Conservation (phyloP, 2,329 filamentous ascomycete genomes). For the Exophiala sp. region DNA sequence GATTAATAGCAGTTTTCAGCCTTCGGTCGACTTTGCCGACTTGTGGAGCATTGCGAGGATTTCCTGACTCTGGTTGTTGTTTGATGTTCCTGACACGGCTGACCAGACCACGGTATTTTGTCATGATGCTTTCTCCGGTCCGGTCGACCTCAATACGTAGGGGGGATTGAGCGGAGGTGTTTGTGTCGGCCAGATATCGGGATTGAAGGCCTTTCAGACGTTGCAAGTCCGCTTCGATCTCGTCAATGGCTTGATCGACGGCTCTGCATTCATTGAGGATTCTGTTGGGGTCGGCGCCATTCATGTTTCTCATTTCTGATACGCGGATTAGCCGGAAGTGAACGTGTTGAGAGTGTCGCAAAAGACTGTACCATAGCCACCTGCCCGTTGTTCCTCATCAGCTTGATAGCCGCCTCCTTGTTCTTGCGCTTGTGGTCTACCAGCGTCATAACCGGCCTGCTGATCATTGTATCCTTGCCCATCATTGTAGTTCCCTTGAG, state of each 20-base stretch:
- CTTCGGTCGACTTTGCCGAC: conserved; percentile 73
- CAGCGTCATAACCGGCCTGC: background rate
- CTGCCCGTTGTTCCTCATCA: conserved; percentile 42
- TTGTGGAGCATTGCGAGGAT: conserved; percentile 68
- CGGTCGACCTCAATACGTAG: conserved; percentile 65
- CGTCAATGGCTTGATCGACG: conserved; percentile 69
- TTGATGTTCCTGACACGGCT: conserved; percentile 77
- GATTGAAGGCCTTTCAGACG: conserved; percentile 66
- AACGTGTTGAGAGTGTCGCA: background rate
- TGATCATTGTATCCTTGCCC: conserved; percentile 30
- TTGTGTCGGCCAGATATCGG: conserved; percentile 68
- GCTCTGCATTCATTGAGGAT: conserved; percentile 80
- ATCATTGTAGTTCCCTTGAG: conserved; percentile 18
- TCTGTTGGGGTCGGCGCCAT: conserved; percentile 57
- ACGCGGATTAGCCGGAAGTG: conserved; percentile 12
- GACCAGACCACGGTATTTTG: conserved; percentile 70
- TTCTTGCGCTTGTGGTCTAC: conserved; percentile 29
- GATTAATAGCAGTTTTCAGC: conserved; percentile 72
- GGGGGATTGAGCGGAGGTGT: conserved; percentile 60
- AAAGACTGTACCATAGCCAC: conserved; percentile 40
- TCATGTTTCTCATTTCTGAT: conserved; percentile 41
- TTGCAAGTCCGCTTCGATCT: conserved; percentile 65
- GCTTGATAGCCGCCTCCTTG: conserved; percentile 34
- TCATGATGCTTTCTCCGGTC: conserved; percentile 74
- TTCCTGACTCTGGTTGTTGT: conserved; percentile 67